A percentile compares a stretch with the other conserved stretches of the same genome.
Evolutionary conservation across 805 yeast genomes (phyloP).

Genomic region (Saccharomycopsis capsularis): DNA sequence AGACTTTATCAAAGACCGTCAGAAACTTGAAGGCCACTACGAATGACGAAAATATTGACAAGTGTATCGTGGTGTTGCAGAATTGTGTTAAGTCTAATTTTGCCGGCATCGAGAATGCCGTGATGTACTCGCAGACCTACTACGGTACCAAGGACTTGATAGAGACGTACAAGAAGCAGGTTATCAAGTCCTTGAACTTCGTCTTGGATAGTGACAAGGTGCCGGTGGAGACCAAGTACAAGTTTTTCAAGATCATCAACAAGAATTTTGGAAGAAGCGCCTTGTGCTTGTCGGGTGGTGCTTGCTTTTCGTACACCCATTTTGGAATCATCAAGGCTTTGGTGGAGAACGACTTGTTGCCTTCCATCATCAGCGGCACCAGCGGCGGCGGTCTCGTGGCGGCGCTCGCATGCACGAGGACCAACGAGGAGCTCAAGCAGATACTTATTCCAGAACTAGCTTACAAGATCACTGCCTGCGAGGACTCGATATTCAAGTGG

Average conservation of each 20-base stretch:
- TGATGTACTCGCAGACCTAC: constrained; percentile 64
- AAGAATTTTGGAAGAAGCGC: constrained; percentile 69
- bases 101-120: constrained; percentile 71
- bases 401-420: constrained; percentile 61
- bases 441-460: constrained; percentile 57
- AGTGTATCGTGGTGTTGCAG: constrained; percentile 49
- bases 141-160: constrained; percentile 66
- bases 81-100: constrained; percentile 66
- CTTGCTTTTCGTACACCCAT: constrained; percentile 69
- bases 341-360: constrained; percentile 58
- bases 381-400: constrained; percentile 80
- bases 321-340: constrained; percentile 71
- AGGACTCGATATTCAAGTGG: constrained; percentile 55
- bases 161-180: constrained; percentile 46
- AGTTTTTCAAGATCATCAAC: constrained; percentile 49
- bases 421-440: constrained; percentile 54
- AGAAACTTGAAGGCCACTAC: constrained; percentile 35
- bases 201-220: constrained; percentile 36
- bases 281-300: constrained; percentile 71
- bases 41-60: constrained; percentile 31
- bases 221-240: constrained; percentile 36
- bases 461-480: constrained; percentile 59
- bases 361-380: constrained; percentile 67
- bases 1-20: constrained; percentile 46
- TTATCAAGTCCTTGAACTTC: constrained; percentile 39